phyloP scores from a whole-genome alignment of 345 rosid genomes.

The Sisymbrium altissimum region DNA sequence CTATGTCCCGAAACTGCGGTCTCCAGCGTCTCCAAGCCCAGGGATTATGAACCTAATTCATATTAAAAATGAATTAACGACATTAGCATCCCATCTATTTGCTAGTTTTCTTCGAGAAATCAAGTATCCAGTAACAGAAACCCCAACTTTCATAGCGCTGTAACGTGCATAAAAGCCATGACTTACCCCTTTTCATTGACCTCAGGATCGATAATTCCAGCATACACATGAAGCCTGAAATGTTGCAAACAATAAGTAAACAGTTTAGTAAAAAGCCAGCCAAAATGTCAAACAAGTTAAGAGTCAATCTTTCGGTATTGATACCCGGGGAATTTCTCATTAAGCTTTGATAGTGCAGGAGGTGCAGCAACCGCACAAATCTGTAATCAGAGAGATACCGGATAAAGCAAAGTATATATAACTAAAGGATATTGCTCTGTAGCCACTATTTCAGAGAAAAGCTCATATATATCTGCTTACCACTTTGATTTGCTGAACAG shows the following conservation, averaged over 20 bases:
- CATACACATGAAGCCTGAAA: slow-evolving; percentile 84
- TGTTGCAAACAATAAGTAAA: slow-evolving; percentile 10
- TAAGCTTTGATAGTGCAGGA: slow-evolving; percentile 90
- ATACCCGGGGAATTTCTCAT: slow-evolving; percentile 94
- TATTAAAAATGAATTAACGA: neutral
- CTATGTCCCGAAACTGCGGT: slow-evolving; percentile 85
- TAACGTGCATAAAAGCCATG: neutral
- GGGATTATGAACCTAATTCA: slow-evolving; percentile 73
- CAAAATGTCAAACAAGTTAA: neutral
- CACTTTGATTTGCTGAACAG: slow-evolving; percentile 83
- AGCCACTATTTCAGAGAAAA: neutral
- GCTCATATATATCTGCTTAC: slow-evolving; percentile 37
- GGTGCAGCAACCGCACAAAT: slow-evolving; percentile 92
- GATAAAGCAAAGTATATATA: neutral
- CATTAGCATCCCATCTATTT: neutral
- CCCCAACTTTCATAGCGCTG: neutral
- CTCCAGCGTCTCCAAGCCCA: slow-evolving; percentile 99
- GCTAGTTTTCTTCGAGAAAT: neutral
- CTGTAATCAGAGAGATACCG: slow-evolving; percentile 38
- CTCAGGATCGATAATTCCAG: slow-evolving; percentile 84
- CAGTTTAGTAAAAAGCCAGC: neutral
- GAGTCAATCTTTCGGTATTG: neutral
- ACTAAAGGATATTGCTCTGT: neutral
- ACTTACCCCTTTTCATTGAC: slow-evolving; percentile 83
- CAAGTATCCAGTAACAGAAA: neutral